phyloP scores from a whole-genome alignment of 176 grass and related monocot species.

The Lolium rigidum region DNA sequence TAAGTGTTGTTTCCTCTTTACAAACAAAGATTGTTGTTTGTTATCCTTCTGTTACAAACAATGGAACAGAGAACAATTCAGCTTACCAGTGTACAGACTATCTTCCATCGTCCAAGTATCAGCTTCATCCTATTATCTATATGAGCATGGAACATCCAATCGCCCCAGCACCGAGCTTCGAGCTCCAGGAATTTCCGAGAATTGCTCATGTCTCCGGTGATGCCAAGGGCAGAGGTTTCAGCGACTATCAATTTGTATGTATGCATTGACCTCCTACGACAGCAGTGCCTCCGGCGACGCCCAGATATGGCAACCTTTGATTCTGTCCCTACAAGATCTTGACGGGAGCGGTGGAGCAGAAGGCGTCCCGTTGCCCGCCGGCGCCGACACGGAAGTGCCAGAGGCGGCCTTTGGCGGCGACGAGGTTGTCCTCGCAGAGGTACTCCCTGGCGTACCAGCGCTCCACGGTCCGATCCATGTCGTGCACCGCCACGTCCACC shows the following conservation, averaged over 20 bases:
- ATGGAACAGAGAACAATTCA: neutral
- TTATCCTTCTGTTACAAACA: neutral
- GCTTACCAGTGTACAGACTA: neutral
- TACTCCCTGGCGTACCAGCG: slow-evolving; percentile 84
- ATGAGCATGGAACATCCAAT: too few relatives aligned
- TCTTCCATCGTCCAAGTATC: slow-evolving; percentile 1
- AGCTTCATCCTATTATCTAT: neutral
- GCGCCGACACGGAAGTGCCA: slow-evolving; percentile 75
- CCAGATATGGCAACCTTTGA: neutral
- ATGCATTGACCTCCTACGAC: neutral
- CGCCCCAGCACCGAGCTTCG: neutral
- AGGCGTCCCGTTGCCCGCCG: slow-evolving; percentile 36
- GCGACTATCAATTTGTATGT: too few relatives aligned
- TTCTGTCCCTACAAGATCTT: slow-evolving; percentile 37
- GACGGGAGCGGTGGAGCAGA: slow-evolving; percentile 41
- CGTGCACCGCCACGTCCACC: slow-evolving; percentile 75
- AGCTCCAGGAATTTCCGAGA: neutral
- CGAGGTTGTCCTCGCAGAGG: slow-evolving; percentile 79
- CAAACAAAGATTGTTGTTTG: neutral
- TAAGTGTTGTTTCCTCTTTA: neutral
- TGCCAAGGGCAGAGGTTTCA: too few relatives aligned
- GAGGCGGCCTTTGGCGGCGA: slow-evolving; percentile 64
- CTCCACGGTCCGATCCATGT: slow-evolving; percentile 71
- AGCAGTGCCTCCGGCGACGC: neutral
- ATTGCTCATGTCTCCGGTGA: neutral